Evolutionary conservation across 78 protist genomes (phyloP).

Genomic region (Capsaspora owczarzaki): DNA sequence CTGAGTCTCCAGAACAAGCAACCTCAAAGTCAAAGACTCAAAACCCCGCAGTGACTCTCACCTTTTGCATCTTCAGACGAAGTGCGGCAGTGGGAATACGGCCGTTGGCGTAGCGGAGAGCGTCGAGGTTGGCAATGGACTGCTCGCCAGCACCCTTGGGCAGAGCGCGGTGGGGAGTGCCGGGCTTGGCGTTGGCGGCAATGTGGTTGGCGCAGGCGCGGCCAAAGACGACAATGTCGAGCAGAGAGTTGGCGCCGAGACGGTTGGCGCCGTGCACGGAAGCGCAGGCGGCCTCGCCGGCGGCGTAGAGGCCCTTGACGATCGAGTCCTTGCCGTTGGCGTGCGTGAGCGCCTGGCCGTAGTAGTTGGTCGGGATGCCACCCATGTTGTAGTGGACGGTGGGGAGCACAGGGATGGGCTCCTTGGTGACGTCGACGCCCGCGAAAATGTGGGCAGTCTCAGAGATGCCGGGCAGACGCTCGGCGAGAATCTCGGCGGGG

Average conservation of each 20-base stretch:
- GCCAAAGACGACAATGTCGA: slow-evolving; percentile 98
- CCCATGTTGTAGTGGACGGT: slow-evolving; percentile 99
- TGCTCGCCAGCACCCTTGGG: slow-evolving; percentile 30
- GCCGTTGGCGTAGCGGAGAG: slow-evolving; percentile 74
- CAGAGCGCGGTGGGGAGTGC: slow-evolving; percentile 30
- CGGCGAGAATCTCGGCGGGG: slow-evolving; percentile 63
- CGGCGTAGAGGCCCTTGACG: slow-evolving; percentile 85
- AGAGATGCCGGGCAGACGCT: slow-evolving; percentile 91
- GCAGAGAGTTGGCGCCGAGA: slow-evolving; percentile 96
- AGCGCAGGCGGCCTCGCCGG: slow-evolving; percentile 95
- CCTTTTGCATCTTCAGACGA: slow-evolving; percentile 67
- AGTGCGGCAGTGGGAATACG: slow-evolving; percentile 57
- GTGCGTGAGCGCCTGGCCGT: slow-evolving; percentile 66
- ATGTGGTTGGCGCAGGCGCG: slow-evolving; percentile 82
- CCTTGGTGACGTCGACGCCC: slow-evolving; percentile 97
- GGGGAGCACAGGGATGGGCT: slow-evolving; percentile 97
- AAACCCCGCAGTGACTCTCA: too few species aligned
- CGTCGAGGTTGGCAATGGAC: slow-evolving; percentile 80
- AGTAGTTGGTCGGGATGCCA: slow-evolving; percentile 94
- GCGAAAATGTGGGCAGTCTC: slow-evolving; percentile 98
- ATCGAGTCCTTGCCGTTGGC: slow-evolving; percentile 23
- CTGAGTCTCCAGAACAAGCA: too few species aligned
- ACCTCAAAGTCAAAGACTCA: too few species aligned
- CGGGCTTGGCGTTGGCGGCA: slow-evolving; percentile 32
- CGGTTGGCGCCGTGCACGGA: slow-evolving; percentile 98